Evolutionary conservation across 495 filamentous ascomycete species (phyloP).

Genomic region (Neurospora cerealis): DNA sequence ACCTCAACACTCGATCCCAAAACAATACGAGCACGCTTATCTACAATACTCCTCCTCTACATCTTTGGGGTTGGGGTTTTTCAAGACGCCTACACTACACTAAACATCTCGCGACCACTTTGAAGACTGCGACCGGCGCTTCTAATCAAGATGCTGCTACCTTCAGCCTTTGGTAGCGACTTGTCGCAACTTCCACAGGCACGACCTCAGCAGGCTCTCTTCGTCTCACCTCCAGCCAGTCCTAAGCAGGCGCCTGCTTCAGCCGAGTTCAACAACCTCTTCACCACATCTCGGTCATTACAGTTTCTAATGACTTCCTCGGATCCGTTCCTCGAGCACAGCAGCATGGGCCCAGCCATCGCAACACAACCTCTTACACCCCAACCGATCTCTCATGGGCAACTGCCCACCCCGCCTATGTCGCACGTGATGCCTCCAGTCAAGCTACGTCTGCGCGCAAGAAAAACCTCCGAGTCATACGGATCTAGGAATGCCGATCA

Average conservation of each 20-base stretch:
- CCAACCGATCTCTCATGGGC: slow-evolving; percentile 42
- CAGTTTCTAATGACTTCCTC: slow-evolving; percentile 53
- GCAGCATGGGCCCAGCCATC: slow-evolving; percentile 18
- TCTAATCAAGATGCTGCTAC: slow-evolving; percentile 49
- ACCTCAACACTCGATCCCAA: background rate
- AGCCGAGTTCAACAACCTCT: slow-evolving; percentile 46
- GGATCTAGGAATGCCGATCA: slow-evolving; percentile 3
- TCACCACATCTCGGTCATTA: slow-evolving; percentile 59
- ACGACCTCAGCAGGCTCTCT: slow-evolving; percentile 46
- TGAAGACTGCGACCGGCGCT: background rate
- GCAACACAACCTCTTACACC: slow-evolving; percentile 29
- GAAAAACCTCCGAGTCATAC: slow-evolving; percentile 20
- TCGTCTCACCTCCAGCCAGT: slow-evolving; percentile 53
- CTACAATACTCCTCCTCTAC: background rate
- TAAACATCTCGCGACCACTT: background rate
- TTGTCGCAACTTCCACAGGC: slow-evolving; percentile 39
- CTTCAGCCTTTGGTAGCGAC: slow-evolving; percentile 63
- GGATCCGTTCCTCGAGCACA: slow-evolving; percentile 19
- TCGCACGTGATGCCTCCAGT: slow-evolving; percentile 37
- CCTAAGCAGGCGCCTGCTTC: slow-evolving; percentile 47
- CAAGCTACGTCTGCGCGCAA: slow-evolving; percentile 39
- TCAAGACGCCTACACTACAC: background rate
- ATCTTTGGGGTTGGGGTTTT: background rate
- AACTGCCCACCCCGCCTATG: slow-evolving; percentile 41
- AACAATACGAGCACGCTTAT: background rate